Percentiles rank a stretch among this genome's conserved stretches.
Conservation (phyloP, 371 early-diverging fungal species). For the Haplosporangium sp. region DNA sequence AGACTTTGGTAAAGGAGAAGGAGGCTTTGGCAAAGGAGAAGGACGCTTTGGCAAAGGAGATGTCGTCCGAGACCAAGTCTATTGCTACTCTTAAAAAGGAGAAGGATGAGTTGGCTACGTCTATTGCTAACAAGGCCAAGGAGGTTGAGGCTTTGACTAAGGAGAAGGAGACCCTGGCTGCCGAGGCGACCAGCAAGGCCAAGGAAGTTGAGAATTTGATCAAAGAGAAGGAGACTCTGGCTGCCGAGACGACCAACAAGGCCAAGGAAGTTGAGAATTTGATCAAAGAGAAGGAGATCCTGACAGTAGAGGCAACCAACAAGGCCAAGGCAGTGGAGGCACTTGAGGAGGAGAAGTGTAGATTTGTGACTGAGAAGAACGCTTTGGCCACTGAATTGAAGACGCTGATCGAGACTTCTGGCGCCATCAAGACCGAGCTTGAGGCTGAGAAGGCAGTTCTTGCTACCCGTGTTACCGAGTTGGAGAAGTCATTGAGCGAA, state of each 20-base stretch:
- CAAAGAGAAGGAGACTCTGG: background rate
- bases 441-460: constrained; percentile 26
- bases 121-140: constrained; percentile 29
- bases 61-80: constrained; percentile 21
- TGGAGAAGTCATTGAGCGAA: constrained; percentile 33
- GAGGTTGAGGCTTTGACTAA: too few relatives aligned
- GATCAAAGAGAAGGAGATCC: background rate
- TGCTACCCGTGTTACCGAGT: constrained; percentile 26
- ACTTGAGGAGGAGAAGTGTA: too few relatives aligned
- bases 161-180: too few relatives aligned
- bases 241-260: background rate
- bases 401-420: constrained; percentile 25
- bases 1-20: constrained; percentile 5
- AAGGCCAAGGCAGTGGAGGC: too few relatives aligned
- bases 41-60: constrained; percentile 19
- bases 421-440: constrained; percentile 20
- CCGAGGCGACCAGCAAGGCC: too few relatives aligned
- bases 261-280: too few relatives aligned
- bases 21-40: constrained; percentile 18
- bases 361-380: too few relatives aligned
- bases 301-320: background rate
- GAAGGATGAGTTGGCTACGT: too few relatives aligned
- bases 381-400: constrained; percentile 16
- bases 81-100: too few relatives aligned
- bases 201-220: too few relatives aligned